phyloP scores from a whole-genome alignment of 2,329 filamentous ascomycete genomes.

The Lasiodiplodia sp. region DNA sequence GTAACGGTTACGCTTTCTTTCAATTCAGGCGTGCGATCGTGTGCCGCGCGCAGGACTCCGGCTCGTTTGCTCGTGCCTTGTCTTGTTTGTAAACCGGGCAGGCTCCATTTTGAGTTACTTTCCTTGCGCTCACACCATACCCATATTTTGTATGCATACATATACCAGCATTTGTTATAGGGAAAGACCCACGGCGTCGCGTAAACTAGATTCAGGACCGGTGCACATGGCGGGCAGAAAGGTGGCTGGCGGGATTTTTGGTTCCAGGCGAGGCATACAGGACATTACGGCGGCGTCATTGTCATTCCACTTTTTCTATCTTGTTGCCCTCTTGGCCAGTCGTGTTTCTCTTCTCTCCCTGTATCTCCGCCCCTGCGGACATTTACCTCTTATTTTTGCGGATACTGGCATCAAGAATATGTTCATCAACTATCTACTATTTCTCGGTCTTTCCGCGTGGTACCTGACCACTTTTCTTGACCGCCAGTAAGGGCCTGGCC shows the following conservation, averaged over 20 bases:
- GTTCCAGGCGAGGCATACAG: slow-evolving; percentile 15
- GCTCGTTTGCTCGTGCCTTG: background rate
- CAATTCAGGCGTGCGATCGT: background rate
- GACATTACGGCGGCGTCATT: slow-evolving; percentile 25
- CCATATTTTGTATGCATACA: slow-evolving; percentile 24
- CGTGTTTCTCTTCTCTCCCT: background rate
- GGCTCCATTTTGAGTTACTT: background rate
- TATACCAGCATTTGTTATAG: slow-evolving; percentile 25
- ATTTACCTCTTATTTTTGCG: background rate
- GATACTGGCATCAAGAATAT: slow-evolving; percentile 3
- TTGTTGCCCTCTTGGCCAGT: background rate
- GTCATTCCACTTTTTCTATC: slow-evolving; percentile 14
- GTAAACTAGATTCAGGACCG: slow-evolving; percentile 21
- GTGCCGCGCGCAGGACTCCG: background rate
- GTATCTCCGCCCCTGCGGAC: background rate
- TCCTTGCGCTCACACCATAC: slow-evolving; percentile 19
- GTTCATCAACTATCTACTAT: slow-evolving; percentile 10
- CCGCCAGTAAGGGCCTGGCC: background rate
- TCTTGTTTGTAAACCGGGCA: background rate
- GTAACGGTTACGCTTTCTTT: background rate
- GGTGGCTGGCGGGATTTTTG: slow-evolving; percentile 14
- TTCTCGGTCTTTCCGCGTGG: slow-evolving; percentile 11
- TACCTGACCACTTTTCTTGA: background rate
- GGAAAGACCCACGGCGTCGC: slow-evolving; percentile 24
- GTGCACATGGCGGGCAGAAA: slow-evolving; percentile 12